A percentile compares a stretch with the other conserved stretches of the same genome.
Conservation (phyloP, 495 filamentous ascomycete species). For the Lophiotrema nucula region DNA sequence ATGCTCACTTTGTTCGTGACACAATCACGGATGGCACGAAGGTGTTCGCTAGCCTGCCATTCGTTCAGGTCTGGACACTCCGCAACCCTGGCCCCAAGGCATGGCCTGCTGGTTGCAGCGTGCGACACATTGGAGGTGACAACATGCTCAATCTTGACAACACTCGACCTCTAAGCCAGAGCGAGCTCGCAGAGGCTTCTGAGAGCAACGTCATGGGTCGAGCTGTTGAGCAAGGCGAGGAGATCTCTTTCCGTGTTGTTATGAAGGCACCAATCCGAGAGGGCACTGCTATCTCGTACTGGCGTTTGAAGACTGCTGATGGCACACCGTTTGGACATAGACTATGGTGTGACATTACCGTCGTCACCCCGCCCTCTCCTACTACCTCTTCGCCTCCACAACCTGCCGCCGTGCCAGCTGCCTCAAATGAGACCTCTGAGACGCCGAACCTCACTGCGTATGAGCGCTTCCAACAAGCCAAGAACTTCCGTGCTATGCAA, state of each 20-base stretch:
- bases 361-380: constrained; percentile 14
- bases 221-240: constrained; percentile 68
- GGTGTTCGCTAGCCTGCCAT: constrained; percentile 63
- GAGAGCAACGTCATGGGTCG: constrained; percentile 75
- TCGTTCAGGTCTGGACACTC: constrained; percentile 90
- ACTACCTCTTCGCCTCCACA: background rate
- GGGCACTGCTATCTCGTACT: constrained; percentile 87
- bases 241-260: constrained; percentile 75
- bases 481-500: background rate
- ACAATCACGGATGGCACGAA: constrained; percentile 73
- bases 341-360: constrained; percentile 87
- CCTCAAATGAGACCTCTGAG: background rate
- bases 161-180: constrained; percentile 68
- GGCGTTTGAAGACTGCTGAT: constrained; percentile 83
- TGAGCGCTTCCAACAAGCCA: constrained; percentile 10
- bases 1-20: constrained; percentile 78
- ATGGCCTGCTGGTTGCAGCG: constrained; percentile 88
- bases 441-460: constrained; percentile 3
- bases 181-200: constrained; percentile 68
- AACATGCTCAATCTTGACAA: constrained; percentile 88
- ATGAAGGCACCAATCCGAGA: constrained; percentile 73
- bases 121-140: constrained; percentile 90
- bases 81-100: constrained; percentile 72
- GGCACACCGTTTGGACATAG: constrained; percentile 85
- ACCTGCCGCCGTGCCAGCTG: background rate